A percentile compares a stretch with the other conserved stretches of the same genome.
Evolutionary conservation across 176 grass and related monocot species (phyloP).

Genomic region (Ensete glaucum): DNA sequence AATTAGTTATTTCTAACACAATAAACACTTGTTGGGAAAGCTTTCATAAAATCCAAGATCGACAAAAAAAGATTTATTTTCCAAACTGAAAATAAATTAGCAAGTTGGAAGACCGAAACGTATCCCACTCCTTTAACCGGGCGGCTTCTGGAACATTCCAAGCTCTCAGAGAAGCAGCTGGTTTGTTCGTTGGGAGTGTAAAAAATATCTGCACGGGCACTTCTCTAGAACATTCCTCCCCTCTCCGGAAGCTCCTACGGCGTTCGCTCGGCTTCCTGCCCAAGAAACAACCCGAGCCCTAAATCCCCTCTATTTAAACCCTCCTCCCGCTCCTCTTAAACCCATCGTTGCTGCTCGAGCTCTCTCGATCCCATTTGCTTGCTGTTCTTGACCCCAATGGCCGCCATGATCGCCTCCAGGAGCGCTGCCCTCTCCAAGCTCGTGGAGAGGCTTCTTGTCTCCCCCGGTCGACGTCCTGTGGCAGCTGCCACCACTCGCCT

Average conservation of each 20-base stretch:
- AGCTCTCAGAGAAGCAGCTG: too few species aligned
- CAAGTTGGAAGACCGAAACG: too few species aligned
- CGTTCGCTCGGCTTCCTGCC: not conserved
- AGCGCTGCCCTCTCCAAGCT: slow-evolving; percentile 33
- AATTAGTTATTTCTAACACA: too few species aligned
- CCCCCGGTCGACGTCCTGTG: not conserved
- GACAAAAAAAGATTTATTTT: too few species aligned
- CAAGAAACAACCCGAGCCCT: not conserved
- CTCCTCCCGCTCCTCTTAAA: not conserved
- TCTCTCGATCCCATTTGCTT: not conserved
- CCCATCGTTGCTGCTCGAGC: not conserved
- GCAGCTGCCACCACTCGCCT: slow-evolving; percentile 22
- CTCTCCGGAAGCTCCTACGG: not conserved
- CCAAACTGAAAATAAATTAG: too few species aligned
- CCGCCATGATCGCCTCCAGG: slow-evolving; percentile 30
- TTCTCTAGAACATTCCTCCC: not conserved
- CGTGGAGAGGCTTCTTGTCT: slow-evolving; percentile 37
- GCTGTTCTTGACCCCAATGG: slow-evolving; percentile 19
- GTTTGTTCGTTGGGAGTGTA: too few species aligned
- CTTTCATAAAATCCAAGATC: too few species aligned
- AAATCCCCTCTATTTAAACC: not conserved
- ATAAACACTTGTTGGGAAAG: too few species aligned
- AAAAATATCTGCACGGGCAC: too few species aligned
- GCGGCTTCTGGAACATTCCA: too few species aligned
- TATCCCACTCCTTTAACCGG: too few species aligned